A percentile compares a stretch with the other conserved stretches of the same genome.
Evolutionary conservation across 495 filamentous ascomycete genomes (phyloP).

Genomic region (Penicillium turbatum): DNA sequence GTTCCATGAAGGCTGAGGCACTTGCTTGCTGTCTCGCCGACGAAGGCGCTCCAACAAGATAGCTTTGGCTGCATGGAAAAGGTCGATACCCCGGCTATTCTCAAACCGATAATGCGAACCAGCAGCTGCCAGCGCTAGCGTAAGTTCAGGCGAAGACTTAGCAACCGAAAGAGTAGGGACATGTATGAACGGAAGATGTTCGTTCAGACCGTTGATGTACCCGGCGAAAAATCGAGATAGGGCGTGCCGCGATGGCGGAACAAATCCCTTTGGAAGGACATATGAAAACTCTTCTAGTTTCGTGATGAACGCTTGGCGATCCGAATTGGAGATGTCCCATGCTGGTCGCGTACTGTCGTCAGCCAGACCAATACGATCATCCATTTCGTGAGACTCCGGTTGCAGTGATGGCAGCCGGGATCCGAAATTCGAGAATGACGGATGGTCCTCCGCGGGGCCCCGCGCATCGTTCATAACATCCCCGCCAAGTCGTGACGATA

Average conservation of each 20-base stretch:
- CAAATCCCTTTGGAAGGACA: conserved; percentile 62
- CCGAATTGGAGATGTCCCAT: conserved; percentile 62
- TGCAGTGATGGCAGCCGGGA: conserved; percentile 65
- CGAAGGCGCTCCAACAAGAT: conserved; percentile 46
- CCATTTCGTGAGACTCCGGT: conserved; percentile 57
- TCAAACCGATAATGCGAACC: conserved; percentile 59
- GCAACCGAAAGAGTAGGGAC: conserved; percentile 46
- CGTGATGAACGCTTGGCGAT: conserved; percentile 58
- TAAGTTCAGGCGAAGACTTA: conserved; percentile 43
- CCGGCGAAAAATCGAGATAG: conserved; percentile 47
- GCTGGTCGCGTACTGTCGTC: conserved; percentile 48
- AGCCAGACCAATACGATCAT: conserved; percentile 45
- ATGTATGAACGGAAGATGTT: conserved; percentile 49
- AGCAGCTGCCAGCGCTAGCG: conserved; percentile 45
- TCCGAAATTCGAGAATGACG: conserved; percentile 60
- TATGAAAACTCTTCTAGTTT: conserved; percentile 63
- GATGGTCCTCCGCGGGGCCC: conserved; percentile 35
- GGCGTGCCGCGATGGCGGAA: conserved; percentile 49
- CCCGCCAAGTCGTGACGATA: conserved; percentile 28
- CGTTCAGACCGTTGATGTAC: conserved; percentile 48
- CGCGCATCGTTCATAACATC: conserved; percentile 40
- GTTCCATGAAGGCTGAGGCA: conserved; percentile 42
- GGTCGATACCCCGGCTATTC: conserved; percentile 58
- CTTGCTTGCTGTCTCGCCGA: conserved; percentile 43
- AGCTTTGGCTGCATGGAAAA: conserved; percentile 62